Percentiles rank a stretch among this genome's conserved stretches.
Evolutionary conservation across 192 early-diverging fungal species (phyloP).

Genomic region (Coemansia sp.): DNA sequence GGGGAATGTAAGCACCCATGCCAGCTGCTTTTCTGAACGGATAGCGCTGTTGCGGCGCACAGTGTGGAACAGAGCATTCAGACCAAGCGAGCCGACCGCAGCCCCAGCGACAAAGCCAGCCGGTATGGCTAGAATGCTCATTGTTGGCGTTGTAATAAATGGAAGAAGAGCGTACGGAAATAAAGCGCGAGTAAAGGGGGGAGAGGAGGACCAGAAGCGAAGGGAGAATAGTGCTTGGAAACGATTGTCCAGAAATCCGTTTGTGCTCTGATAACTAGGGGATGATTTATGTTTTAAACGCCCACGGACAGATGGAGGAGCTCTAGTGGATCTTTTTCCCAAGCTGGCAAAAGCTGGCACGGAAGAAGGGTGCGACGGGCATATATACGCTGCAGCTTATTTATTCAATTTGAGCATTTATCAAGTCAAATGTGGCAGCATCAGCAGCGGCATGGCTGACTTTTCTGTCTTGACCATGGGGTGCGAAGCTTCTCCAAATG

Average conservation of each 20-base stretch:
- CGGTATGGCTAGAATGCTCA: constrained; percentile 8
- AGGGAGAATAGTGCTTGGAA: too few species aligned
- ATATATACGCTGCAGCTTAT: too few species aligned
- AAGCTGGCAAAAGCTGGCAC: not conserved
- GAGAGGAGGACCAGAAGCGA: not conserved
- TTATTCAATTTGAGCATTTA: too few species aligned
- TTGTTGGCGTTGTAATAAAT: not conserved
- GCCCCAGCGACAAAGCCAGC: constrained; percentile 20
- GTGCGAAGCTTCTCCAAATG: not conserved
- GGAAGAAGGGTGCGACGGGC: not conserved
- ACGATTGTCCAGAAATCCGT: too few species aligned
- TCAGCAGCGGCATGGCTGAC: not conserved
- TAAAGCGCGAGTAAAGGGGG: not conserved
- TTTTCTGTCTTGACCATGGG: too few species aligned
- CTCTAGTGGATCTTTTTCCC: not conserved
- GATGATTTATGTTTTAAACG: too few species aligned
- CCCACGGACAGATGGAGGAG: not conserved
- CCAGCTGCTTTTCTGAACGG: constrained; percentile 45
- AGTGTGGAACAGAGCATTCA: constrained; percentile 31
- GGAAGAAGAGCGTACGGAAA: not conserved
- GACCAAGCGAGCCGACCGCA: constrained; percentile 15
- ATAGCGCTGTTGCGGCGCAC: constrained; percentile 1
- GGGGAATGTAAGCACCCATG: constrained; percentile 54
- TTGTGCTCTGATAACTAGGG: too few species aligned
- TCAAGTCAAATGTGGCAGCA: not conserved